phyloP scores from a whole-genome alignment of 2,329 filamentous ascomycete genomes.

The Fusarium anthophilum region DNA sequence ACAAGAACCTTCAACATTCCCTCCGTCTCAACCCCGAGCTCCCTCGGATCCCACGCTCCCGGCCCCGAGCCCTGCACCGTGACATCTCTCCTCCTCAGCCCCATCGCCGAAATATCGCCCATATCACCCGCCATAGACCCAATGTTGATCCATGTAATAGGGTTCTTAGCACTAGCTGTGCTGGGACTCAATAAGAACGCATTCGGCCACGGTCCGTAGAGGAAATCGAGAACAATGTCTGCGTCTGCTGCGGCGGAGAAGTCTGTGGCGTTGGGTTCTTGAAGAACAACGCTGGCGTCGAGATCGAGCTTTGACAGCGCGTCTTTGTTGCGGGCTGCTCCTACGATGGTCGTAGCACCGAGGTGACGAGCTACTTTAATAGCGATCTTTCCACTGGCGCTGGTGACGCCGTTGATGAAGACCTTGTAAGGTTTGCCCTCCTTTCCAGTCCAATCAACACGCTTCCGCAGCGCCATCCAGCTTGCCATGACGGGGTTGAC shows the following conservation, averaged over 20 bases:
- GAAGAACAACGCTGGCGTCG: slow-evolving; percentile 57
- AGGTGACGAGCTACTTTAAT: slow-evolving; percentile 57
- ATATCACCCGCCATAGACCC: slow-evolving; percentile 55
- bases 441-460: slow-evolving; percentile 47
- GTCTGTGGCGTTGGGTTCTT: slow-evolving; percentile 53
- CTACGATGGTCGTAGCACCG: slow-evolving; percentile 61
- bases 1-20: slow-evolving; percentile 42
- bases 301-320: slow-evolving; percentile 55
- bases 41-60: slow-evolving; percentile 52
- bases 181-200: slow-evolving; percentile 54
- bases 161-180: slow-evolving; percentile 45
- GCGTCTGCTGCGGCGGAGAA: slow-evolving; percentile 56
- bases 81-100: slow-evolving; percentile 60
- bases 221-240: slow-evolving; percentile 66
- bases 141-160: slow-evolving; percentile 63
- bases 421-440: slow-evolving; percentile 54
- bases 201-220: slow-evolving; percentile 59
- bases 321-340: slow-evolving; percentile 58
- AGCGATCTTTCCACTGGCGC: slow-evolving; percentile 61
- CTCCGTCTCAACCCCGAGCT: slow-evolving; percentile 35
- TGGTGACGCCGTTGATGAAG: slow-evolving; percentile 63
- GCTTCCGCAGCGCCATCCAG: slow-evolving; percentile 65
- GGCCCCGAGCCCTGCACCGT: slow-evolving; percentile 58
- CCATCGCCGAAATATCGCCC: slow-evolving; percentile 52
- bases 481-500: slow-evolving; percentile 65